Evolutionary conservation across 345 rosid species (phyloP), one percentile per base, ranked within the genome.

Genomic region (Melastoma malabathricum): DNA sequence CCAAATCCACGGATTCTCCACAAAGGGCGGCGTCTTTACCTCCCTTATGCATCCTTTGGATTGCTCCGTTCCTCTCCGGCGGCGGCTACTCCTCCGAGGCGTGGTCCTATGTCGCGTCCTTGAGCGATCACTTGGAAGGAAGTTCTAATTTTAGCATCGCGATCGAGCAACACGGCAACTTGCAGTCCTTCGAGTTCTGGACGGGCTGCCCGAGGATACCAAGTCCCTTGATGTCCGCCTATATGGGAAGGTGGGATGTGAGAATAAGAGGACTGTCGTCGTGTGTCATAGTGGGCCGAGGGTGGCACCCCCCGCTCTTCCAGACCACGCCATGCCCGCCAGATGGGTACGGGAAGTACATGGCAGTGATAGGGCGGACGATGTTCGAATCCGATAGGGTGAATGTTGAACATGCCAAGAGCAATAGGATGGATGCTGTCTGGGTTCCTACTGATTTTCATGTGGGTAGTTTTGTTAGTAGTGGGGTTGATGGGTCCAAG

Each of bases 41-140:
- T 3, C 63, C 64, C 5, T 47, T 29, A n/a, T 85, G 97, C 68
- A 81, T 89, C 45, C 65, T 82, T 52, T 89, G 95, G 89, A 85
- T 85, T 93, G 93, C 89, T 43, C 92, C 97, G 1, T 82, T 89
- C 52, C 89, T 89, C 54, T 85, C 97, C 2, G 84, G 95, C 46
- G 97, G 97, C 60, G 93, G 97, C 56, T 89, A 89, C 68, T 78
- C 89, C 71, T 89, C 93, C 44, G 95, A 89, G 60, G 79, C 95
- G 25, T 85, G 87, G 89, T 83, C 93, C 38, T 85, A 85, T 62
- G 62, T 85, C 53, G 56, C 74, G 64, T 78, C 89, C 13, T 79
- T 89, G 38, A 52, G 18, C 27, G 58, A 71, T 18, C 58, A 68
- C 38, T 62, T 64, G 46, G 66, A 56, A 52, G 48, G 47, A 54